Conservation (phyloP, 164 flowering plant species). For the Liriodendron chinense region DNA sequence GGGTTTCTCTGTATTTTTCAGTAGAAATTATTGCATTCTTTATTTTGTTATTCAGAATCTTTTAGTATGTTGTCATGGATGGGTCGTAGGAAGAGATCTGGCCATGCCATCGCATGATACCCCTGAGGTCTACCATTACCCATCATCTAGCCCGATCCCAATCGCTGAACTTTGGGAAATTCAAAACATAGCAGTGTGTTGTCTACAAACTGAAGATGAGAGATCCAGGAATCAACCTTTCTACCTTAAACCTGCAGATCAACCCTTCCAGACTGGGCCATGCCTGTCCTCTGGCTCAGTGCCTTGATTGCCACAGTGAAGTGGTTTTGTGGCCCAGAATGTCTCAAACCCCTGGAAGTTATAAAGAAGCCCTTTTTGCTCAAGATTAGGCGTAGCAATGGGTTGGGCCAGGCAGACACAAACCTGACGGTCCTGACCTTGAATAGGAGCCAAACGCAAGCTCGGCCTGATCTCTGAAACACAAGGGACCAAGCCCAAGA, state of each 20-base stretch:
- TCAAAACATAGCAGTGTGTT: not conserved
- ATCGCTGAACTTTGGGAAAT: not conserved
- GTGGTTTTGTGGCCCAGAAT: not conserved
- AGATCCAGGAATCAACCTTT: not conserved
- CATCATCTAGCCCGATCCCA: no score
- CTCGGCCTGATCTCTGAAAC: no score
- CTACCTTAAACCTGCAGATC: not conserved
- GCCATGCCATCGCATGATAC: no score
- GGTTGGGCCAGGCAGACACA: no score
- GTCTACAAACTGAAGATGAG: not conserved
- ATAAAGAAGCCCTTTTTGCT: not conserved
- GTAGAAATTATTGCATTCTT: not conserved
- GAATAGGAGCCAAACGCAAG: no score
- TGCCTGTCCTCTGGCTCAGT: not conserved
- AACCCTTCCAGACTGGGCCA: not conserved
- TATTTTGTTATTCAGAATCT: not conserved
- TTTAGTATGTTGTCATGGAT: not conserved
- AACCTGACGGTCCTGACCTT: no score
- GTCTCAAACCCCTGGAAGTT: not conserved
- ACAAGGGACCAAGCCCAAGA: no score
- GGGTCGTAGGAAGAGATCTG: no score
- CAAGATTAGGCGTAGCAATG: no score
- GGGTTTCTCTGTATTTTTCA: not conserved
- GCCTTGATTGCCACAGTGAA: not conserved
- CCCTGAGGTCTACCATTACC: no score